Percentiles rank a stretch among this genome's conserved stretches.
phyloP scores from a whole-genome alignment of 495 filamentous ascomycete species.

The Lophiostoma macrostomum region DNA sequence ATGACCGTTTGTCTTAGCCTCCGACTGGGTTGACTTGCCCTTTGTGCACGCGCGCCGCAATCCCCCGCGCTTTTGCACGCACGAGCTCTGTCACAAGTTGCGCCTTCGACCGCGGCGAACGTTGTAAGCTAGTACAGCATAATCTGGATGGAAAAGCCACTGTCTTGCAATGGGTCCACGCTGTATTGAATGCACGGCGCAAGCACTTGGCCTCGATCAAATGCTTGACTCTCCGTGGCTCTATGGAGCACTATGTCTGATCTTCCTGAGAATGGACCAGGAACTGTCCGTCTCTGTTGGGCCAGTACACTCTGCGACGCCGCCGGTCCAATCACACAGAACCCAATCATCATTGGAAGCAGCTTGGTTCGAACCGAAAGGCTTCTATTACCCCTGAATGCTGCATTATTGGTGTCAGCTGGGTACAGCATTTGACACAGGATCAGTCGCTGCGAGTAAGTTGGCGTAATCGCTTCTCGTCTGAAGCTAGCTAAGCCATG shows the following conservation, averaged over 20 bases:
- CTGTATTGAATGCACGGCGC: conserved; percentile 28
- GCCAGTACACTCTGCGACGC: conserved; percentile 17
- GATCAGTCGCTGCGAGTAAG: conserved; percentile 5
- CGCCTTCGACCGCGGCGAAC: conserved; percentile 6
- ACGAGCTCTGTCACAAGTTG: conserved; percentile 27
- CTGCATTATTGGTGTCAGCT: conserved; percentile 29
- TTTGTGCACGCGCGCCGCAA: conserved; percentile 7
- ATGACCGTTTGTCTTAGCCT: conserved; percentile 14
- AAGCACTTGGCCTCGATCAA: not conserved
- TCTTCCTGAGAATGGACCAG: not conserved
- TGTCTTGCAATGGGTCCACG: conserved; percentile 28
- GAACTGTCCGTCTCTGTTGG: conserved; percentile 3
- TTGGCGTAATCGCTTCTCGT: not conserved
- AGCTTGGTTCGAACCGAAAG: not conserved
- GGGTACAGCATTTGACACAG: conserved; percentile 16
- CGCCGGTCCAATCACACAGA: not conserved
- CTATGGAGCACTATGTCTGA: conserved; percentile 12
- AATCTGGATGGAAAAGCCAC: conserved; percentile 31
- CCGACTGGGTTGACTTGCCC: conserved; percentile 13
- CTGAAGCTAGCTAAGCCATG: not conserved
- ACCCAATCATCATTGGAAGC: conserved; percentile 16
- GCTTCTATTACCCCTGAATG: conserved; percentile 19
- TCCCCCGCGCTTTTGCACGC: conserved; percentile 8
- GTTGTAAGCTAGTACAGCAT: conserved; percentile 25
- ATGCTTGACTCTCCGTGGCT: conserved; percentile 4